A percentile compares a stretch with the other conserved stretches of the same genome.
phyloP scores from a whole-genome alignment of 179 eudicot genomes.

The Spinacia oleracea region DNA sequence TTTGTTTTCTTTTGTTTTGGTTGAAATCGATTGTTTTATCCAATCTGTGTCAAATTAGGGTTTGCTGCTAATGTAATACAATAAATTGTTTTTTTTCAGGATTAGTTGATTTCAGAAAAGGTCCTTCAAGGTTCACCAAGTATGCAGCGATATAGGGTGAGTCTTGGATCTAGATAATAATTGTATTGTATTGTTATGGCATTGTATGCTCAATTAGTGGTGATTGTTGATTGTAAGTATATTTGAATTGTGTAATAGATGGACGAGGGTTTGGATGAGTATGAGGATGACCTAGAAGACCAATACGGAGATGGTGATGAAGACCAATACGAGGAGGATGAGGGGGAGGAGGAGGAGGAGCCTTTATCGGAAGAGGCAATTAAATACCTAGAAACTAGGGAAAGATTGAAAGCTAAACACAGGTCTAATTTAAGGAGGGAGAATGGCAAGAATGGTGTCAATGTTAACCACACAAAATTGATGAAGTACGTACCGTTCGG shows the following conservation, averaged over 20 bases:
- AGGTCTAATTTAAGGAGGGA: constrained; percentile 62
- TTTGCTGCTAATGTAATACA: neutral
- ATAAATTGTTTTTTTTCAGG: neutral
- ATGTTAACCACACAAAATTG: constrained; percentile 27
- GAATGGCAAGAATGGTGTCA: constrained; percentile 45
- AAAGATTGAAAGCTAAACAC: constrained; percentile 52
- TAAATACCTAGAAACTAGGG: constrained; percentile 60
- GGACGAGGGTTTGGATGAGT: constrained; percentile 63
- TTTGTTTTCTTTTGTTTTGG: neutral
- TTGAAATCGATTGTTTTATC: neutral
- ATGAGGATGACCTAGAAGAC: constrained; percentile 59
- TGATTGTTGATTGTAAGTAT: neutral
- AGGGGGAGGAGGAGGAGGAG: constrained; percentile 30
- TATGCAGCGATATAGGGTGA: constrained; percentile 14
- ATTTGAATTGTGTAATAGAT: neutral
- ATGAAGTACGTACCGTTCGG: constrained; percentile 53
- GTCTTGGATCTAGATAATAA: neutral
- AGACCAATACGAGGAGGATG: constrained; percentile 36
- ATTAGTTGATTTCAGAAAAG: neutral
- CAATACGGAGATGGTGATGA: constrained; percentile 36
- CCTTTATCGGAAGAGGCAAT: constrained; percentile 50
- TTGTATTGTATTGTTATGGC: neutral
- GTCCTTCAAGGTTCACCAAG: neutral
- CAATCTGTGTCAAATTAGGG: neutral
- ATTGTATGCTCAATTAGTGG: neutral